Conservation (phyloP, 202 grass and related monocot species). For the Bolboschoenoplectus hybrid region DNA sequence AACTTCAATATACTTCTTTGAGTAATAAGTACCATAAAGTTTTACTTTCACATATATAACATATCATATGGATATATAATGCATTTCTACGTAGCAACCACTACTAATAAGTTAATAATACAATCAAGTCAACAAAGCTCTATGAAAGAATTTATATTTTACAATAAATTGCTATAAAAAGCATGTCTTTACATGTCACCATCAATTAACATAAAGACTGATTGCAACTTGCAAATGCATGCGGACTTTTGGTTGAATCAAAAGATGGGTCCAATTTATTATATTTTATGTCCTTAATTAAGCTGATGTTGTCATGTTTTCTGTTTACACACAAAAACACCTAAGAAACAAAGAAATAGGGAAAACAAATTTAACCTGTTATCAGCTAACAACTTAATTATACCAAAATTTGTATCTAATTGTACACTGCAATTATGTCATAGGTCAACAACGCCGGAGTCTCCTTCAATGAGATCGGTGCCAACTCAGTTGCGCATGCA, state of each 20-base stretch:
- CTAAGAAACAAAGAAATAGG: background rate
- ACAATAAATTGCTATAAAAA: background rate
- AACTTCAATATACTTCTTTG: background rate
- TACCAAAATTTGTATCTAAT: slow-evolving; percentile 7
- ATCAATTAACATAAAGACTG: background rate
- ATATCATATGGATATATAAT: background rate
- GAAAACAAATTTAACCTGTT: background rate
- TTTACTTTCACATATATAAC: background rate
- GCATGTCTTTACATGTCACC: background rate
- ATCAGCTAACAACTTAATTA: background rate
- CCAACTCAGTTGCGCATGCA: slow-evolving; percentile 47
- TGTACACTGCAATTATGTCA: background rate
- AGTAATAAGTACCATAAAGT: background rate
- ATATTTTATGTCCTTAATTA: background rate
- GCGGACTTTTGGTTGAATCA: background rate
- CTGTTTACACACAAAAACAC: background rate
- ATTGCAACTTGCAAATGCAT: background rate
- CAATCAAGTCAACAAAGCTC: background rate
- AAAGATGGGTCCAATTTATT: background rate
- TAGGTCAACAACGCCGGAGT: slow-evolving; percentile 51
- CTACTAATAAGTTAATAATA: background rate
- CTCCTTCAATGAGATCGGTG: slow-evolving; percentile 47
- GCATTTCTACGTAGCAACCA: too few species aligned
- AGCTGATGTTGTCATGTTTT: background rate
- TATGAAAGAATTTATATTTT: background rate